A percentile compares a stretch with the other conserved stretches of the same genome.
Conservation (phyloP, 2,329 filamentous ascomycete genomes). For the Davidsoniella eucalypti region DNA sequence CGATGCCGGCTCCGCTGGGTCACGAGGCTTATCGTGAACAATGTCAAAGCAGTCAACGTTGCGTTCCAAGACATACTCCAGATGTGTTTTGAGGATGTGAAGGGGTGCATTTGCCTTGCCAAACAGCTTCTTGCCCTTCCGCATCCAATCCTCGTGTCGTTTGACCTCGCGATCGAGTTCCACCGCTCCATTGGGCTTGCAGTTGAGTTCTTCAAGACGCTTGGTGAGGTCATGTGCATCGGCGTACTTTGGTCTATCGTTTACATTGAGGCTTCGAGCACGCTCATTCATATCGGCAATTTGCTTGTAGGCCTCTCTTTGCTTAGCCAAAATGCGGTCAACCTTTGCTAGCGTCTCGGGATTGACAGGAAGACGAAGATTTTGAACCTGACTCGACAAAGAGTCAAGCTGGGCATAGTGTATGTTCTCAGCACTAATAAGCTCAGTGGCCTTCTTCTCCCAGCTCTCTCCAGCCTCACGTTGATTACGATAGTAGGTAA, state of each 20-base stretch:
- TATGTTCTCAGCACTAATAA: constrained; percentile 80
- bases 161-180: constrained; percentile 91
- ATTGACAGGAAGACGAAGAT: constrained; percentile 59
- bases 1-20: constrained; percentile 83
- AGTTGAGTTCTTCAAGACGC: constrained; percentile 73
- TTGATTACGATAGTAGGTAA: constrained; percentile 61
- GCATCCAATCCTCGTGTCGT: constrained; percentile 97
- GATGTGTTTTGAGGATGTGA: constrained; percentile 86
- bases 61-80: constrained; percentile 80
- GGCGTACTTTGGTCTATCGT: constrained; percentile 66
- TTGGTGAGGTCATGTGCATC: constrained; percentile 87
- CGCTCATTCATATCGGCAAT: constrained; percentile 69
- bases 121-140: constrained; percentile 91
- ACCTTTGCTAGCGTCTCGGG: constrained; percentile 65
- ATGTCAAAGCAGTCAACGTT: constrained; percentile 88
- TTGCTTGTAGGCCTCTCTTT: constrained; percentile 80
- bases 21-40: constrained; percentile 63
- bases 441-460: constrained; percentile 83
- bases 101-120: constrained; percentile 94
- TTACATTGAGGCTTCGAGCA: constrained; percentile 57
- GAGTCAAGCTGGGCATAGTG: constrained; percentile 93
- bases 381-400: constrained; percentile 63
- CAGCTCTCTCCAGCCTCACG: constrained; percentile 63
- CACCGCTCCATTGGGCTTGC: constrained; percentile 76
- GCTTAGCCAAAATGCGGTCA: constrained; percentile 86